Evolutionary conservation across 2,329 filamentous ascomycete species (phyloP), one percentile per base, ranked within the genome.

Genomic region (Aspergillus sp.): DNA sequence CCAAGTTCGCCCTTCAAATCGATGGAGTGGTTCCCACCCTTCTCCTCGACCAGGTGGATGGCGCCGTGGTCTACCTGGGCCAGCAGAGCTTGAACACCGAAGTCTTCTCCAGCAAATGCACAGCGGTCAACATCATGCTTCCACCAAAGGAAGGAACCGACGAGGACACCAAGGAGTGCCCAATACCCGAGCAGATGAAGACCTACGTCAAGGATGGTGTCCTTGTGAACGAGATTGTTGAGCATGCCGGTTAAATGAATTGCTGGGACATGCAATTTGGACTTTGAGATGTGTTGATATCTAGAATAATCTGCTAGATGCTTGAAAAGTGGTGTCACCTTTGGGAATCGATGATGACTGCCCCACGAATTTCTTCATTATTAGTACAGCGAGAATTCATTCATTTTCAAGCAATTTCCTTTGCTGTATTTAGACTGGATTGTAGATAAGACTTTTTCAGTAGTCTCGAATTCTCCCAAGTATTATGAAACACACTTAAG

Each of bases 1-100:
- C 86, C 56, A 95, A 93, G 67, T 95, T 98, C 64, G 90, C 90
- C 10, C 75, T 97, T n/a, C 90, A 96, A 69, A 87, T 98, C 41
- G 72, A 94, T 43, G 90, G 90, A 41, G 80, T 79, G 3, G 79
- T 95, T 10, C 93, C 93, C 1, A 95, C 91, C 2, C 78, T 97
- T 45, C 74, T 96, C 62, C 75, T 98, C 45, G 93, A 98, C 65
- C 90, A 96, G 69, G 86, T 97, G 45, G 93, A 98, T 61, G 84
- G 90, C 44, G 91, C 89, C 0, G 83, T 85, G 48, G 73, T 98
- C 49, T 98, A 95, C 66, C 81, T 98, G 13, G 82, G 85, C 65
- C 85, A 86, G 62, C 83, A 90, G 50, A 91, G 86, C 64, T 74
- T 84, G 47, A 73, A 74, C 35, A 89, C 90, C 1, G 88, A 94